These are phyloP conservation scores for Penicillium sp. DNA, from an alignment of 2,329 filamentous ascomycete species.

Conservation along the genomic window DNA sequence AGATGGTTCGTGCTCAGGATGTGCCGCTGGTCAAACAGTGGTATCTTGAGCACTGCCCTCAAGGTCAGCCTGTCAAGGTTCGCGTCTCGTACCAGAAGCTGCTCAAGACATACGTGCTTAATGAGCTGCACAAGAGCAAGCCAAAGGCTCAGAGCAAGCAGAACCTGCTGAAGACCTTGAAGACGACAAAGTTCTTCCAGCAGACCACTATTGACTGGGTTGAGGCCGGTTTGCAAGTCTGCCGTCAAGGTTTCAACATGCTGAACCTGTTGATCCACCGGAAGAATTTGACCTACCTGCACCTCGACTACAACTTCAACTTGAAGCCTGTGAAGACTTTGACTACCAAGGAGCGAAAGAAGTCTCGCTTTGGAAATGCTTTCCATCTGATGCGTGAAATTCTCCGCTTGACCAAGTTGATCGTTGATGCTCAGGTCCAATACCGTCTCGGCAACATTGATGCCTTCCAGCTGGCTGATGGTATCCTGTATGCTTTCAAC, in stretches of 20 bases:
- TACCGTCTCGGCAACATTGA: conserved; percentile 98
- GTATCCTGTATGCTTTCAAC: conserved; percentile 99
- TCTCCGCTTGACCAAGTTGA: conserved; percentile 90
- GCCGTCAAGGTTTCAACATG: conserved; percentile 99
- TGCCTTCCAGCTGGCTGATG: conserved; percentile 96
- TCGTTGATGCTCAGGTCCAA: conserved; percentile 97
- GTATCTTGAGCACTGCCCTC: conserved; percentile 95
- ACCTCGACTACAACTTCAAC: conserved; percentile 99
- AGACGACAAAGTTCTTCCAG: conserved; percentile 98
- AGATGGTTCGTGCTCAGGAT: conserved; percentile 96
- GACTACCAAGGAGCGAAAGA: conserved; percentile 98
- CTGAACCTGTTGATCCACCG: conserved; percentile 95
- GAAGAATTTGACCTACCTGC: conserved; percentile 97
- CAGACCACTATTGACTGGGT: conserved; percentile 99
- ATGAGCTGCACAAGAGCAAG: conserved; percentile 94
- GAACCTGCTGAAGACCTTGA: conserved; percentile 84
- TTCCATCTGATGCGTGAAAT: conserved; percentile 99
- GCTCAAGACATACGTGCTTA: conserved; percentile 92
- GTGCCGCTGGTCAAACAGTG: conserved; percentile 97
- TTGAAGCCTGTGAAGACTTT: conserved; percentile 98
- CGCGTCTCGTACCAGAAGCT: conserved; percentile 98
- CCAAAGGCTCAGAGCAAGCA: conserved; percentile 97
- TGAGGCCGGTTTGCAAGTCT: conserved; percentile 96
- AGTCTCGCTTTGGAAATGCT: conserved; percentile 97
- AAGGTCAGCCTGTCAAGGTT: conserved; percentile 92